phyloP scores from a whole-genome alignment of 2,329 filamentous ascomycete species.

The Claviceps paspali region DNA sequence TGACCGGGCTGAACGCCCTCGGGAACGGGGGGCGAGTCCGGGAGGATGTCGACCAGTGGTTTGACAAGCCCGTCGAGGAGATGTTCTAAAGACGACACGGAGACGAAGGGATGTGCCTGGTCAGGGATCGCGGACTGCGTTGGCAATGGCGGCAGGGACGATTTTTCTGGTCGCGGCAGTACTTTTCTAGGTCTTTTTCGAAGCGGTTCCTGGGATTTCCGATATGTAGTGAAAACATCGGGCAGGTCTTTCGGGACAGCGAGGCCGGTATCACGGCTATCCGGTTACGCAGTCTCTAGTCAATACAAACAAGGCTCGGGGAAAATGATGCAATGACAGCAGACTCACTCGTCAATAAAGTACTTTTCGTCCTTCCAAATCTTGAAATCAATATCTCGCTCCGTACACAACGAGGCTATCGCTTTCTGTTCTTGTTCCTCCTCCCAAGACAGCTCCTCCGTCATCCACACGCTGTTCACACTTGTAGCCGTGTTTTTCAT shows the following conservation, averaged over 20 bases:
- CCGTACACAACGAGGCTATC: slow-evolving; percentile 36
- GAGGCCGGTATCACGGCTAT: slow-evolving; percentile 51
- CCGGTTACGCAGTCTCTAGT: not conserved
- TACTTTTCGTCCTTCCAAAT: slow-evolving; percentile 65
- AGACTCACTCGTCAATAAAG: slow-evolving; percentile 59
- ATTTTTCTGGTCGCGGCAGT: slow-evolving; percentile 35
- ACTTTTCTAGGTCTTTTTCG: slow-evolving; percentile 44
- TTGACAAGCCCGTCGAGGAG: slow-evolving; percentile 39
- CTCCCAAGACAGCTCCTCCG: slow-evolving; percentile 52
- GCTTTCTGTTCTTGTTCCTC: slow-evolving; percentile 49
- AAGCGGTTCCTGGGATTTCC: slow-evolving; percentile 58
- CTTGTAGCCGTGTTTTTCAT: slow-evolving; percentile 25
- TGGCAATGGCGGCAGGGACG: slow-evolving; percentile 42
- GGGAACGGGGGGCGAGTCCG: slow-evolving; percentile 37
- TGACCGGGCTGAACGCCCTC: slow-evolving; percentile 41
- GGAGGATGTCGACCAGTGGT: slow-evolving; percentile 39
- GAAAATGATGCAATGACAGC: not conserved
- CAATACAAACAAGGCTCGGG: not conserved
- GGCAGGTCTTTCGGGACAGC: slow-evolving; percentile 43
- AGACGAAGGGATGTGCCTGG: slow-evolving; percentile 46
- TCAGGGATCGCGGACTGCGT: slow-evolving; percentile 32
- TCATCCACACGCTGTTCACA: slow-evolving; percentile 59
- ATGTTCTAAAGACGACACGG: slow-evolving; percentile 38
- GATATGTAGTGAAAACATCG: slow-evolving; percentile 61
- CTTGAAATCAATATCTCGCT: slow-evolving; percentile 42